Evolutionary conservation across 2,329 filamentous ascomycete genomes (phyloP).

Genomic region (Pseudogymnoascus sp.): DNA sequence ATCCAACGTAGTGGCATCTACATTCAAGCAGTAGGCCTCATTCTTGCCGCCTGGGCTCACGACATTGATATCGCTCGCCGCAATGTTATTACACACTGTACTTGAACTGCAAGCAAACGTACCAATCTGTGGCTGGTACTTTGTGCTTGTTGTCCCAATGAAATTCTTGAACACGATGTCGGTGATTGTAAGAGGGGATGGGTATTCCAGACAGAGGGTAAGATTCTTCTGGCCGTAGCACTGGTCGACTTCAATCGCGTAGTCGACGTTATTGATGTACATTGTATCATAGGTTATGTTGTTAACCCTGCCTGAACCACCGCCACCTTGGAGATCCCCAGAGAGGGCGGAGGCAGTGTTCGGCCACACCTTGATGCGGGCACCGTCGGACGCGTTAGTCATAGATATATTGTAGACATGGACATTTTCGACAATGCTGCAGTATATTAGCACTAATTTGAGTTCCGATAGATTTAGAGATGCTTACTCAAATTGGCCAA

Average conservation of each 20-base stretch:
- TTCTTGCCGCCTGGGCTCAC: constrained; percentile 38
- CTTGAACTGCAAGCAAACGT: constrained; percentile 41
- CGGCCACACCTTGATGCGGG: constrained; percentile 63
- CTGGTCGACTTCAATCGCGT: constrained; percentile 56
- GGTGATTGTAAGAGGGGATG: constrained; percentile 46
- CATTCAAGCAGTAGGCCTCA: constrained; percentile 37
- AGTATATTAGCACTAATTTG: constrained; percentile 15
- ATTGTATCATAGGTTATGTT: constrained; percentile 62
- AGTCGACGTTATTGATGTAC: constrained; percentile 53
- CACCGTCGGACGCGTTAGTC: constrained; percentile 46
- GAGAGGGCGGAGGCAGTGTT: constrained; percentile 41
- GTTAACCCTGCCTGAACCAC: constrained; percentile 50
- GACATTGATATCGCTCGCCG: constrained; percentile 37
- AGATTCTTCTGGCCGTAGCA: constrained; percentile 56
- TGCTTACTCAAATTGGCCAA: constrained; percentile 17
- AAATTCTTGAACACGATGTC: constrained; percentile 50
- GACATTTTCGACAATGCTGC: constrained; percentile 52
- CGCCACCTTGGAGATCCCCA: constrained; percentile 38
- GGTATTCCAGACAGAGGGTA: constrained; percentile 51
- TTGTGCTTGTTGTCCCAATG: constrained; percentile 42
- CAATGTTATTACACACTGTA: constrained; percentile 42
- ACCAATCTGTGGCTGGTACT: constrained; percentile 36
- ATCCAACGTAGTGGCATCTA: constrained; percentile 30
- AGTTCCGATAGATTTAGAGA: neutral
- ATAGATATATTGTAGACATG: constrained; percentile 42